Percentiles rank a stretch among this genome's conserved stretches.
These are phyloP conservation scores for Pseudoneurospora amorphoporcata DNA, from an alignment of 495 filamentous ascomycete genomes.

Conservation along the genomic window DNA sequence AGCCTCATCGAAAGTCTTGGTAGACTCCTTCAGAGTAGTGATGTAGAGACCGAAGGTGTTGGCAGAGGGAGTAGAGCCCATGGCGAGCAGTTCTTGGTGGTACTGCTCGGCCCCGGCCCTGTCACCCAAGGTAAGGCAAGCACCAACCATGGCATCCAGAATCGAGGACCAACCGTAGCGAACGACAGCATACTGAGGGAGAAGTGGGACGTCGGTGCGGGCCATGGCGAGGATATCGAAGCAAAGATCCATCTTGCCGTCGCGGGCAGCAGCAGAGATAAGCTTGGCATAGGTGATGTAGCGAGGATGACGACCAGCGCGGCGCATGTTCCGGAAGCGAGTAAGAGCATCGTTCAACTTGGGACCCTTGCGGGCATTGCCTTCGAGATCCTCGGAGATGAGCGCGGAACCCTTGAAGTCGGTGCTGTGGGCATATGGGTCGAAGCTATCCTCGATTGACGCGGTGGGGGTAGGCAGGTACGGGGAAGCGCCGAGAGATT, in stretches of 20 bases:
- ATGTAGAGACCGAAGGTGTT: slow-evolving; percentile 99
- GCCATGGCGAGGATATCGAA: slow-evolving; percentile 84
- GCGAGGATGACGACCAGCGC: slow-evolving; percentile 79
- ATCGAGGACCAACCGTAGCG: slow-evolving; percentile 92
- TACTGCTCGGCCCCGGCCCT: slow-evolving; percentile 69
- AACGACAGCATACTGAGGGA: slow-evolving; percentile 70
- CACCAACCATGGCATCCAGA: slow-evolving; percentile 90
- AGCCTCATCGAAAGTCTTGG: slow-evolving; percentile 95
- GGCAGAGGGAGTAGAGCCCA: slow-evolving; percentile 83
- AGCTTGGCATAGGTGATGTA: slow-evolving; percentile 95
- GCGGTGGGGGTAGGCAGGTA: slow-evolving; percentile 30
- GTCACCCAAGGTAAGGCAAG: slow-evolving; percentile 76
- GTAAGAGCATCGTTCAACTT: slow-evolving; percentile 71
- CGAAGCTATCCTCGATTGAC: slow-evolving; percentile 64
- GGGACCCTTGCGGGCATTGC: slow-evolving; percentile 54
- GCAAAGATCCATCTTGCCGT: slow-evolving; percentile 65
- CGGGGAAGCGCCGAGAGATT: slow-evolving; percentile 23
- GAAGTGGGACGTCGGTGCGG: slow-evolving; percentile 71
- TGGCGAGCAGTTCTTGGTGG: slow-evolving; percentile 79
- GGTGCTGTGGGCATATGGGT: slow-evolving; percentile 80
- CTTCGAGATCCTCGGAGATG: slow-evolving; percentile 81
- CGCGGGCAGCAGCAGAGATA: slow-evolving; percentile 79
- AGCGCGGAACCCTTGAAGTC: slow-evolving; percentile 86
- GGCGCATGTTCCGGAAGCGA: slow-evolving; percentile 85
- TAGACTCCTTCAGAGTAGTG: slow-evolving; percentile 90